Percentiles rank a stretch among this genome's conserved stretches.
These are phyloP conservation scores for Leccinum fuscescens DNA, from an alignment of 1,284 basidiomycete species.

Conservation along the genomic window DNA sequence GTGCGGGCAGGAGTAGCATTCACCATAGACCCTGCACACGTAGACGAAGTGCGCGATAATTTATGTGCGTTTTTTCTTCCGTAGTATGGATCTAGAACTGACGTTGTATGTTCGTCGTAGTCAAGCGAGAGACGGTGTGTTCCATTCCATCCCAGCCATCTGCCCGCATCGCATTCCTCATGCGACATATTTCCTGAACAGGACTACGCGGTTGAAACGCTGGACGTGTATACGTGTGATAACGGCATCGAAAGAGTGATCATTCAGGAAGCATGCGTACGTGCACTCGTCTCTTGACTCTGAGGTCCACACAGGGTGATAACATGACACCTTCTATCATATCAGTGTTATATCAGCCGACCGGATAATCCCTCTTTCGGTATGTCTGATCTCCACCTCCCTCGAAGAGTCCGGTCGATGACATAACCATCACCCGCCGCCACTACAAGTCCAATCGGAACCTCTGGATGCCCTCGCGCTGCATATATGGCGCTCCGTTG, in stretches of 20 bases:
- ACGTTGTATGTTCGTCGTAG: slow-evolving; percentile 34
- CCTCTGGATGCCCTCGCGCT: slow-evolving; percentile 64
- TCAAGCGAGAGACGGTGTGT: slow-evolving; percentile 75
- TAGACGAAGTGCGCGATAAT: slow-evolving; percentile 71
- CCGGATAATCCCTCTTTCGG: slow-evolving; percentile 63
- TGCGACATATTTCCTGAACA: slow-evolving; percentile 16
- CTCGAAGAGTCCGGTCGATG: neutral
- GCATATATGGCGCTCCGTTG: slow-evolving; percentile 68
- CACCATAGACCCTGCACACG: slow-evolving; percentile 75
- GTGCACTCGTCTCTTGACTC: neutral
- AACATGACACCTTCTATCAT: neutral
- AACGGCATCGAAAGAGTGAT: slow-evolving; percentile 45
- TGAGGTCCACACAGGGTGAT: neutral
- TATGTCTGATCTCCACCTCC: slow-evolving; percentile 23
- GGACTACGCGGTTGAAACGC: slow-evolving; percentile 52
- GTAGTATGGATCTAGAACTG: neutral
- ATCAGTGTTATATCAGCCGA: slow-evolving; percentile 58
- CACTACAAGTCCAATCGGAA: slow-evolving; percentile 66
- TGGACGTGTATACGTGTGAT: slow-evolving; percentile 47
- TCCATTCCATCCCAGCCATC: neutral
- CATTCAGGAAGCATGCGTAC: slow-evolving; percentile 36
- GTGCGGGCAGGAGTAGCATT: slow-evolving; percentile 62
- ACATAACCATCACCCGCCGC: neutral
- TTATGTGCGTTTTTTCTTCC: slow-evolving; percentile 51
- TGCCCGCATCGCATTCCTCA: neutral